A percentile compares a stretch with the other conserved stretches of the same genome.
Conservation (phyloP, 768 basidiomycete species). For the Boletus pseudopeckii region DNA sequence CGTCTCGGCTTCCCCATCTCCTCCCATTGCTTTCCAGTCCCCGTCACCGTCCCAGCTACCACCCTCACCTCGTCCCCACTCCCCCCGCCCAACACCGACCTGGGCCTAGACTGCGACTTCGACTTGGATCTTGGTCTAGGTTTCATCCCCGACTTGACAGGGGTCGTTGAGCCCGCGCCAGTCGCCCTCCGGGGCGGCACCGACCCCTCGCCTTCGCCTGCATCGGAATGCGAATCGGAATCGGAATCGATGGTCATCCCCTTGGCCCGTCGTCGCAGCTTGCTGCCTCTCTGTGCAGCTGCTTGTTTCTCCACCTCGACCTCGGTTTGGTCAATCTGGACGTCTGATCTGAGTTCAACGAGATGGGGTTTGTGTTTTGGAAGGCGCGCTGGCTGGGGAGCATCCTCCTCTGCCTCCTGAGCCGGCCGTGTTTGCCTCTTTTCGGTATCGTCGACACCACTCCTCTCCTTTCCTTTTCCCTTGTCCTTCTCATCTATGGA, state of each 20-base stretch:
- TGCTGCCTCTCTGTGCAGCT: neutral
- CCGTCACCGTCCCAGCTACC: neutral
- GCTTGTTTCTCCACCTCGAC: neutral
- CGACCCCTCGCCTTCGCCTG: neutral
- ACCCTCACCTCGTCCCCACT: conserved; percentile 1
- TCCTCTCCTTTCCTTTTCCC: neutral
- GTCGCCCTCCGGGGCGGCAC: conserved; percentile 9
- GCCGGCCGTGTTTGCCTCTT: neutral
- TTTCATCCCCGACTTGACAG: conserved; percentile 29
- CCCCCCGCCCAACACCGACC: neutral
- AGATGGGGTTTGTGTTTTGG: neutral
- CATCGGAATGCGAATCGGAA: neutral
- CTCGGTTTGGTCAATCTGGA: neutral
- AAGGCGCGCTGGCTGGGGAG: neutral
- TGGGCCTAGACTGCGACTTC: neutral
- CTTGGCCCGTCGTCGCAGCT: neutral
- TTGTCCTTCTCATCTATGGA: neutral
- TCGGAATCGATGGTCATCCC: neutral
- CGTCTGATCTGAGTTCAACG: conserved; percentile 1
- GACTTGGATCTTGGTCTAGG: conserved; percentile 18
- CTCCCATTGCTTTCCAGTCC: neutral
- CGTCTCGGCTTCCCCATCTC: neutral
- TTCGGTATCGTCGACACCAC: neutral
- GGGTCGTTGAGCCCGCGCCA: conserved; percentile 8
- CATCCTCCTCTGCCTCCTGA: neutral